A percentile compares a stretch with the other conserved stretches of the same genome.
These are phyloP conservation scores for Isabelozyma gotoi DNA, from an alignment of 805 yeast genomes.

Conservation along the genomic window DNA sequence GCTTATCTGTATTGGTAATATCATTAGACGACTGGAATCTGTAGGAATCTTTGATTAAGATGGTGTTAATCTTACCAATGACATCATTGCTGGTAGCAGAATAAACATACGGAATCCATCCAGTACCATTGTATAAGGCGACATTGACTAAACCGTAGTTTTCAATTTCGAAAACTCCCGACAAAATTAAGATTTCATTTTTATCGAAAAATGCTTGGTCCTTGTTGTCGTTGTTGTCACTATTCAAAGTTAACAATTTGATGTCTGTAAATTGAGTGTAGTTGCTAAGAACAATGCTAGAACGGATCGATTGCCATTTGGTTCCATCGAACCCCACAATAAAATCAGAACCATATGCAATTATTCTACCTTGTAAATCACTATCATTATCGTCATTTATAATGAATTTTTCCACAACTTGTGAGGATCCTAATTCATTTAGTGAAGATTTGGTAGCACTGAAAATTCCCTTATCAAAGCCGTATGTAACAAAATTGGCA, in stretches of 20 bases:
- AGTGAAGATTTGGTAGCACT: slow-evolving; percentile 17
- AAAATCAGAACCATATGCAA: slow-evolving; percentile 34
- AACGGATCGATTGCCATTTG: slow-evolving; percentile 47
- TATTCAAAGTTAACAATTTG: slow-evolving; percentile 37
- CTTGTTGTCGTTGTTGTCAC: slow-evolving; percentile 25
- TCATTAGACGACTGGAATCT: slow-evolving; percentile 37
- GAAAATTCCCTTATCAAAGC: slow-evolving; percentile 43
- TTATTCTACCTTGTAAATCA: slow-evolving; percentile 38
- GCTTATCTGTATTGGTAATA: slow-evolving; percentile 13
- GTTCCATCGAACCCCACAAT: slow-evolving; percentile 46
- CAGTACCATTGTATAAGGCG: slow-evolving; percentile 63
- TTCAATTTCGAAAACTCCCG: slow-evolving; percentile 54
- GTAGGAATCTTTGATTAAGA: slow-evolving; percentile 34
- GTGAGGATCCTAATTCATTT: slow-evolving; percentile 17
- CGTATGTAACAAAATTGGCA: slow-evolving; percentile 51
- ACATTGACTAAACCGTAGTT: slow-evolving; percentile 57
- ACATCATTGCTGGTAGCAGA: slow-evolving; percentile 23
- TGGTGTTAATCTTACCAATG: slow-evolving; percentile 29
- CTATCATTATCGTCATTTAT: slow-evolving; percentile 41
- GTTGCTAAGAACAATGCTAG: slow-evolving; percentile 22
- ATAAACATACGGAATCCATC: slow-evolving; percentile 66
- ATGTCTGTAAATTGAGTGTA: slow-evolving; percentile 45
- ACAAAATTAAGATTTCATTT: slow-evolving; percentile 49
- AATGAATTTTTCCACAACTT: slow-evolving; percentile 38
- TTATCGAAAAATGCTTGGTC: slow-evolving; percentile 39